A percentile compares a stretch with the other conserved stretches of the same genome.
Conservation (phyloP, 495 filamentous ascomycete genomes). For the Gamarada debralockiae region DNA sequence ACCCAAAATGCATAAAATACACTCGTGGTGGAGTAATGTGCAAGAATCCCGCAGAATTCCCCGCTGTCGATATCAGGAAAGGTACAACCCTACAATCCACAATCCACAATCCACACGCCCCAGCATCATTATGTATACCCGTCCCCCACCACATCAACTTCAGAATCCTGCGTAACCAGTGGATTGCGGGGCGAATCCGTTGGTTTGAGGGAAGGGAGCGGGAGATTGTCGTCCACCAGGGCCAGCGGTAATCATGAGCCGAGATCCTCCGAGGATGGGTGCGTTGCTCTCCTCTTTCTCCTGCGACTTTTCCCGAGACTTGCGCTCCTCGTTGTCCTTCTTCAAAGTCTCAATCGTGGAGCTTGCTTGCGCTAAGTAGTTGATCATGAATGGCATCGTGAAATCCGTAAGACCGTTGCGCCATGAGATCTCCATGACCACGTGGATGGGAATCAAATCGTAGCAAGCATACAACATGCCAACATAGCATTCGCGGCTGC, state of each 20-base stretch:
- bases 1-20: conserved; percentile 23
- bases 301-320: conserved; percentile 78
- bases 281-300: conserved; percentile 88
- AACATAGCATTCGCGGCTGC: conserved; percentile 97
- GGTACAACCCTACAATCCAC: conserved; percentile 11
- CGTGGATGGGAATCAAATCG: conserved; percentile 87
- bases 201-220: conserved; percentile 66
- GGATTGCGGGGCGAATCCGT: conserved; percentile 76
- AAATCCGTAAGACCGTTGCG: conserved; percentile 92
- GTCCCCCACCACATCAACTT: conserved; percentile 27
- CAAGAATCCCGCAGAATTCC: conserved; percentile 5
- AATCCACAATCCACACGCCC: conserved; percentile 7
- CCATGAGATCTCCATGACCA: conserved; percentile 96
- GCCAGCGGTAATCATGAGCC: conserved; percentile 98
- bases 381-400: conserved; percentile 99
- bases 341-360: conserved; percentile 78
- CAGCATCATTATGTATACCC: conserved; percentile 24
- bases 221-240: conserved; percentile 53
- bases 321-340: conserved; percentile 97
- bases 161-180: conserved; percentile 63
- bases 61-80: conserved; percentile 18
- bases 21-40: conserved; percentile 18
- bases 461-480: conserved; percentile 99
- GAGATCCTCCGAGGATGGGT: conserved; percentile 84
- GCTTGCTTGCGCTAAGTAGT: conserved; percentile 87